phyloP scores from a whole-genome alignment of 257 asterid species.

The Jacaranda mimosifolia region DNA sequence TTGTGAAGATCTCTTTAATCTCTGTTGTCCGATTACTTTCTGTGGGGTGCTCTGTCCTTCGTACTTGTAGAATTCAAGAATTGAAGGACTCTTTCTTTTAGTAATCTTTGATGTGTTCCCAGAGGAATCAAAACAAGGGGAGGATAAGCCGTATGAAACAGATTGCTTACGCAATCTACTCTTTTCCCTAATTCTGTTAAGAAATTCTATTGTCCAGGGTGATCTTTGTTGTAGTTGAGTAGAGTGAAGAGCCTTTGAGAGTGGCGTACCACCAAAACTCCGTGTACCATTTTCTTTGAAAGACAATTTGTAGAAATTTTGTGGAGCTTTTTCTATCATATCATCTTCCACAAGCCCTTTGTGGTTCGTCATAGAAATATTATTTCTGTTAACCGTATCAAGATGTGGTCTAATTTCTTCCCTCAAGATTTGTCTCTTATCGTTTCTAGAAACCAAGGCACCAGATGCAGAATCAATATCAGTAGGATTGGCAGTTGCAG shows the following conservation, averaged over 20 bases:
- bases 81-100: constrained; percentile 87
- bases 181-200: constrained; percentile 87
- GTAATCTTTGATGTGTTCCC: constrained; percentile 53
- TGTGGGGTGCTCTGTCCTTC: constrained; percentile 62
- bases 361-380: constrained; percentile 37
- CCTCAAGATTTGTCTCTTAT: constrained; percentile 44
- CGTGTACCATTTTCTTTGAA: constrained; percentile 45
- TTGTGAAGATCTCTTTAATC: constrained; percentile 55
- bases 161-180: constrained; percentile 77
- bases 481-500: constrained; percentile 48
- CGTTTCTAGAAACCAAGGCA: constrained; percentile 53
- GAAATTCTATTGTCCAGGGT: constrained; percentile 92
- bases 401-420: constrained; percentile 45
- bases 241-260: constrained; percentile 74
- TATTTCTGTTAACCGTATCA: constrained; percentile 45
- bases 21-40: constrained; percentile 59
- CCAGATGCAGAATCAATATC: constrained; percentile 55
- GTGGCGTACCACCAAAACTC: constrained; percentile 64
- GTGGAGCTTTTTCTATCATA: constrained; percentile 40
- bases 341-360: constrained; percentile 49
- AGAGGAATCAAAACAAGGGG: constrained; percentile 56
- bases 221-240: constrained; percentile 66
- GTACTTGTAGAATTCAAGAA: constrained; percentile 79
- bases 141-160: constrained; percentile 56
- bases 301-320: constrained; percentile 39